phyloP scores from a whole-genome alignment of 139 green algal species.

The Chloropicon primus region DNA sequence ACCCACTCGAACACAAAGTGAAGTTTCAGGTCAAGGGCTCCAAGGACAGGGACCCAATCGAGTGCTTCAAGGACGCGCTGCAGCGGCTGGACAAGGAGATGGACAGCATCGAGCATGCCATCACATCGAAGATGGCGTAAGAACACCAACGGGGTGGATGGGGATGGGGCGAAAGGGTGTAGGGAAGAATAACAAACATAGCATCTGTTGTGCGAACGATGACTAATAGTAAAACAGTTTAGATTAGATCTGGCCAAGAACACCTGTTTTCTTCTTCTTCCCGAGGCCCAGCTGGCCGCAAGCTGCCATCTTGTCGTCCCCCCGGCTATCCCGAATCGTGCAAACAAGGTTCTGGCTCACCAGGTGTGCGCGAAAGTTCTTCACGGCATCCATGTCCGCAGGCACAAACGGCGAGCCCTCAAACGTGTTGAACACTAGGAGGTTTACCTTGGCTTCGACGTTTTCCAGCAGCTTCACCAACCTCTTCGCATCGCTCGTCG shows the following conservation, averaged over 20 bases:
- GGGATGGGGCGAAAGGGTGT: no score
- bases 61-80: neutral
- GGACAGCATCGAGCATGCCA: neutral
- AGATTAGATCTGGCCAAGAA: no score
- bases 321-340: conserved; percentile 52
- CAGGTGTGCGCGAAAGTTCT: conserved; percentile 35
- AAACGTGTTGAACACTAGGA: conserved; percentile 61
- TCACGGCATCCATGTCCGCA: conserved; percentile 24
- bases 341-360: conserved; percentile 26
- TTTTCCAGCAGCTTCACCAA: conserved; percentile 30
- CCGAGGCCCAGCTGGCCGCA: conserved; percentile 27
- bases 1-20: neutral
- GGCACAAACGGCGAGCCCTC: conserved; percentile 40
- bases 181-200: no score
- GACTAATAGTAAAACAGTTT: no score
- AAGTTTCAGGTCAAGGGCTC: neutral
- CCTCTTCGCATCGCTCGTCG: conserved; percentile 46
- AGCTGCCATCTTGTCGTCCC: conserved; percentile 71
- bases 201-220: no score
- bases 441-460: conserved; percentile 65
- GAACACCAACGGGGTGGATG: neutral
- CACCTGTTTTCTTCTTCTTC: neutral
- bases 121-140: no score
- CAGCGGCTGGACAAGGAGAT: neutral
- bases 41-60: neutral